phyloP scores from a whole-genome alignment of 129 eudicot genomes.

The Scalesia atractyloides region DNA sequence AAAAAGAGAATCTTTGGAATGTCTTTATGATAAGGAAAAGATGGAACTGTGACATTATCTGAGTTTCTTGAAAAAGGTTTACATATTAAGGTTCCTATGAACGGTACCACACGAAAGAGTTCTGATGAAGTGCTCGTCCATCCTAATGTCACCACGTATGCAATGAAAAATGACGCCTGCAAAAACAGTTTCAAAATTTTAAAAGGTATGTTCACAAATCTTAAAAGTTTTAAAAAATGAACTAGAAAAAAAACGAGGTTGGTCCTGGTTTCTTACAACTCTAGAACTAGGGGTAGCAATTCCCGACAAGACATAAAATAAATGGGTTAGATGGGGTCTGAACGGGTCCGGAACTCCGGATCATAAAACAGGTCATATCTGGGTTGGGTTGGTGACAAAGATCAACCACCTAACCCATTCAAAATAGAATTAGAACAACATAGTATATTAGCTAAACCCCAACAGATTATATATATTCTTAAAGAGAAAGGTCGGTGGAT shows the following conservation, averaged over 20 bases:
- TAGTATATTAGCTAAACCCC: background rate
- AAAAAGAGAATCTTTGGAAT: constrained; percentile 65
- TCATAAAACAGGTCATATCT: background rate
- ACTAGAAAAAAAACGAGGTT: background rate
- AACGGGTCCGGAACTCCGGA: too few relatives aligned
- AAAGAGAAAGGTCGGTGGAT: too few relatives aligned
- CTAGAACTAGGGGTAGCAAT: background rate
- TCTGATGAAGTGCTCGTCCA: constrained; percentile 74
- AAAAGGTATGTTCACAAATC: background rate
- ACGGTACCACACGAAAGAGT: constrained; percentile 55
- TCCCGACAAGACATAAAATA: background rate
- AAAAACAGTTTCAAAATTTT: background rate
- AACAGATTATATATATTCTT: too few relatives aligned
- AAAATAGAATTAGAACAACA: background rate
- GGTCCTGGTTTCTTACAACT: background rate
- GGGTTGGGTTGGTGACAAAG: background rate
- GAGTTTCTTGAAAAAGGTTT: constrained; percentile 35
- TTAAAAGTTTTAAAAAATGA: background rate
- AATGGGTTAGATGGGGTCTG: background rate
- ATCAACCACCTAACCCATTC: background rate
- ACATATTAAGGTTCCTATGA: constrained; percentile 39
- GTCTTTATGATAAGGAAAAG: constrained; percentile 57
- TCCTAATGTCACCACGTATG: constrained; percentile 72
- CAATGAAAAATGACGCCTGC: constrained; percentile 76
- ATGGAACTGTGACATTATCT: constrained; percentile 40